Base-by-base conservation (phyloP, 495 filamentous ascomycete genomes). In the Trichodelitschia bisporula region DNA sequence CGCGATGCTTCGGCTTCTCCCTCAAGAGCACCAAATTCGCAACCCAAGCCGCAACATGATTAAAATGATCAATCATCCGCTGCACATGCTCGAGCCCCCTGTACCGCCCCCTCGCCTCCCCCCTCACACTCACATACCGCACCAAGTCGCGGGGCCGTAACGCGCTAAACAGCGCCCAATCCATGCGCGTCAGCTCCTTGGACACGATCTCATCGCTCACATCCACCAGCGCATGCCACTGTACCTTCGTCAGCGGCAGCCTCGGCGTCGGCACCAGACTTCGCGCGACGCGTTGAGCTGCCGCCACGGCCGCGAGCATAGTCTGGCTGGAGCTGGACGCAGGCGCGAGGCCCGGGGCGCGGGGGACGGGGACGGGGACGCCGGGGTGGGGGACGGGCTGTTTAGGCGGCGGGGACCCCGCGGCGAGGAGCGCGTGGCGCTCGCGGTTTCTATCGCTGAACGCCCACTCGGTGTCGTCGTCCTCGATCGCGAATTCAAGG, bases 91-190 rank as follows among this genome's bases (percentile, higher is more conserved):
- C 64, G 38, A 93, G 56, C 45, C 69, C 75, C 42, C 69, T 72
- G 45, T 71, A 75, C 41, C 72, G 77, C 33, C 78, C 72, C 50
- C 74, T 77, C 36, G 66, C 56, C 18, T 72, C 65, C 2, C 62
- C 50, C 3, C 70, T 62, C 28, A 91, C 54, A 41, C 69, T 80
- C 37, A 91, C 79, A 48, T 92, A 75, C 2, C 89, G 72, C 29
- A 95, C 74, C 3, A 93, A 61, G 50, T 97, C 89, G 28, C 86
- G 75, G 26, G 83, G 75, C n/a, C 77, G 70, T 45, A 95, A 89
- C n/a, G 79, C 75, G 39, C 73, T 82, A 50, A 91, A 92, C 68
- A 90, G 82, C 43, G 80, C 64, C 86, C 84, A 93, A 53, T 95
- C 86, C 25, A 95, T 83, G 31, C 86, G 66, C 4, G 86, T 93